A percentile compares a stretch with the other conserved stretches of the same genome.
phyloP scores from a whole-genome alignment of 2,329 filamentous ascomycete species.

The Rutstroemia sp. region DNA sequence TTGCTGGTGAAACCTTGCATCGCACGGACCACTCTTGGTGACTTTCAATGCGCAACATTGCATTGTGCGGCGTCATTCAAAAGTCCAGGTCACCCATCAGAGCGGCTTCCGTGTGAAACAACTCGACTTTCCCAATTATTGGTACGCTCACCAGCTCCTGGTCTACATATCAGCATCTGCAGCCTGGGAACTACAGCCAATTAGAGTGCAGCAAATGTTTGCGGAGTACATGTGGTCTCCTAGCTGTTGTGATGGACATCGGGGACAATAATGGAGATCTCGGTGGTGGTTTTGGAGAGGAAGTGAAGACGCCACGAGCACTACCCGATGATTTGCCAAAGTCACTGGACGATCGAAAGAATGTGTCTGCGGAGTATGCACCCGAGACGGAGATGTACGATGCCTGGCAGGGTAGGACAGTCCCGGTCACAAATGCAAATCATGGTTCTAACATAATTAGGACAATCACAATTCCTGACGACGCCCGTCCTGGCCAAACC shows the following conservation, averaged over 20 bases:
- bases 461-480: slow-evolving; percentile 91
- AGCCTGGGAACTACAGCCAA: neutral
- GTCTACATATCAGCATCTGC: neutral
- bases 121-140: neutral
- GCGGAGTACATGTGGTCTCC: slow-evolving; percentile 24
- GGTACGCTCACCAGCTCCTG: neutral
- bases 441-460: slow-evolving; percentile 38
- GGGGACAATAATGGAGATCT: slow-evolving; percentile 41
- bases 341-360: slow-evolving; percentile 81
- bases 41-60: slow-evolving; percentile 1
- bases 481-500: slow-evolving; percentile 79
- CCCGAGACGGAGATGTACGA: slow-evolving; percentile 96
- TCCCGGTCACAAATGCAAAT: slow-evolving; percentile 12
- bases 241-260: slow-evolving; percentile 48
- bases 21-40: slow-evolving; percentile 1
- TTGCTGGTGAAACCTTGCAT: neutral
- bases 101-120: slow-evolving; percentile 3
- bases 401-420: slow-evolving; percentile 78
- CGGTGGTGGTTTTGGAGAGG: slow-evolving; percentile 29
- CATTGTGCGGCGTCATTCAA: neutral
- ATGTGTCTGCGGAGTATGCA: slow-evolving; percentile 53
- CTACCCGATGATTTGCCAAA: slow-evolving; percentile 83
- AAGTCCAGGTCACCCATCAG: slow-evolving; percentile 1
- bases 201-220: slow-evolving; percentile 16
- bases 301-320: slow-evolving; percentile 34